Evolutionary conservation across 352 stramenopile species (phyloP).

Genomic region (Globisporangium abappressorium): DNA sequence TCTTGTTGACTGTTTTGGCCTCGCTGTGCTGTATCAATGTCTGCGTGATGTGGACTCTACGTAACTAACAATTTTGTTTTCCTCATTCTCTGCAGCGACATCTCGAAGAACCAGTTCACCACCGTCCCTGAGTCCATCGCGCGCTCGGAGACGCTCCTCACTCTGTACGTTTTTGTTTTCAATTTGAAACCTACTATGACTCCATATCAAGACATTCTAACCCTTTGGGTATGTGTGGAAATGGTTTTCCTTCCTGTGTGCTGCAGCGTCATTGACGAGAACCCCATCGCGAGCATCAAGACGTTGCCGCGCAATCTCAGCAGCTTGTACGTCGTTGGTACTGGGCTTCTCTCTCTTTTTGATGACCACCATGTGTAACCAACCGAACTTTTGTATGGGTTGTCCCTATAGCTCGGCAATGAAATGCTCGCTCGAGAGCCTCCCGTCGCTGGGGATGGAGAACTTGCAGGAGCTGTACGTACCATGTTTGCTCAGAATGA

Average conservation of each 20-base stretch:
- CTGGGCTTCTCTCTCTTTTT: neutral
- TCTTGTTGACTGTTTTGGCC: neutral
- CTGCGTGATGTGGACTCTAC: neutral
- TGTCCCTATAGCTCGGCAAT: slow-evolving; percentile 3
- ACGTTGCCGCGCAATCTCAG: slow-evolving; percentile 7
- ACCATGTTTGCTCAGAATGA: too few species aligned
- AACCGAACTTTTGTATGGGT: neutral
- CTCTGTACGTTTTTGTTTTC: slow-evolving; percentile 2
- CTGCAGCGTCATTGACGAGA: slow-evolving; percentile 13
- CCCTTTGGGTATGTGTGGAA: neutral
- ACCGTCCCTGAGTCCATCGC: slow-evolving; percentile 1
- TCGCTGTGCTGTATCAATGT: neutral
- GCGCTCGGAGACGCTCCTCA: slow-evolving; percentile 9
- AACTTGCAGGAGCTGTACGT: slow-evolving; percentile 11
- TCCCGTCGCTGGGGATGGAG: neutral
- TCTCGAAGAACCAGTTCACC: slow-evolving; percentile 11
- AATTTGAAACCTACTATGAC: neutral
- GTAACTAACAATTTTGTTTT: neutral
- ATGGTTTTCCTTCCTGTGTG: neutral
- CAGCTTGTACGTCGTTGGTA: neutral
- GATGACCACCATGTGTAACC: neutral
- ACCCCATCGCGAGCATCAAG: slow-evolving; percentile 7
- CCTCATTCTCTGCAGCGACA: neutral
- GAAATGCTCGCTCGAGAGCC: slow-evolving; percentile 1
- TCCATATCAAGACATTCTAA: neutral